Base-by-base conservation (phyloP, 1,284 basidiomycete species). In the Quambalaria eucalypti region DNA sequence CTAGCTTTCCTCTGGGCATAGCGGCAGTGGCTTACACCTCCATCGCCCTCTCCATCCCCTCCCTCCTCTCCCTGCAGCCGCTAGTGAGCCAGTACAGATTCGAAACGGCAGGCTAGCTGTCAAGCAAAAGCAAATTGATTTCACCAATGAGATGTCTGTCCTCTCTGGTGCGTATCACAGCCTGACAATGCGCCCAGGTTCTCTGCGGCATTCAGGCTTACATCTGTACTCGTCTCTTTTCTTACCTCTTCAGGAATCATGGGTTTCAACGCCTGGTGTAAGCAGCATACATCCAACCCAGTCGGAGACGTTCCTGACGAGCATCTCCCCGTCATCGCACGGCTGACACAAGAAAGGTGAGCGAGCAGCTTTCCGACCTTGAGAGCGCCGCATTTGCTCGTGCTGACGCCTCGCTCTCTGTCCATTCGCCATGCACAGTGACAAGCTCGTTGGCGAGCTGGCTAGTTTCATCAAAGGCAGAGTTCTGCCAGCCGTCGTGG, bases 141-240 rank as follows among this genome's bases (percentile, higher is more conserved):
- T 87, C 54, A 84, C 88, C 71, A 85, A 86, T 68, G 81, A 84
- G 64, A 86, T 85, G 28, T 86, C 88, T 68, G 87, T 87, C 5
- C 81, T 91, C 71, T 84, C 86, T 80, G 87, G 88, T 86, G 5
- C 16, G 4, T 2, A 6, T 42, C 25, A 44, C 14, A 4, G 12
- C n/a, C n/a, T n/a, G n/a, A n/a, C n/a, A n/a, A n/a, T n/a, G n/a
- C n/a, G n/a, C n/a, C n/a, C n/a, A n/a, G n/a, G n/a, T n/a, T n/a
- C 9, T 28, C 7, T 3, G 40, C 33, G 12, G 12, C 19, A 6
- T 1, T 23, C 36, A 39, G 3, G 36, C 36, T 31, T 7, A 40
- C 19, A 12, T 12, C n/a, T 9, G 25, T 26, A 6, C 44, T 7
- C 6, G 2, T 25, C 23, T 1, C 19, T 26, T 47, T 12, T 26